A percentile compares a stretch with the other conserved stretches of the same genome.
These are phyloP conservation scores for Nicotiana tomentosiformis DNA, from an alignment of 257 asterid species.

Conservation along the genomic window DNA sequence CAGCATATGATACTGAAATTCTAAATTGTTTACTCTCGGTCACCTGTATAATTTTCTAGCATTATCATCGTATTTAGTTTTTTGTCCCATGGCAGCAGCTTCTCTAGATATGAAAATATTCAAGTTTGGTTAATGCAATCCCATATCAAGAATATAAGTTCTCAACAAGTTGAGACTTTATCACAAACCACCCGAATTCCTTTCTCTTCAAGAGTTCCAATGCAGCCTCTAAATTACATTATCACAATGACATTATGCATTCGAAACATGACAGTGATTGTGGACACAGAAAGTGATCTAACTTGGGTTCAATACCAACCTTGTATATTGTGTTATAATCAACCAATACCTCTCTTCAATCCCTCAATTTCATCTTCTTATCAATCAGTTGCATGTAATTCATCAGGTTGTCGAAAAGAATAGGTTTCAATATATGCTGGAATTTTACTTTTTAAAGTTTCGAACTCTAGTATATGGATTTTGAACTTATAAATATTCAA, in stretches of 20 bases:
- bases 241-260: slow-evolving; percentile 51
- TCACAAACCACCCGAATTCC: slow-evolving; percentile 47
- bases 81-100: too few species aligned
- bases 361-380: slow-evolving; percentile 56
- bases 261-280: slow-evolving; percentile 56
- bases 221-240: slow-evolving; percentile 78
- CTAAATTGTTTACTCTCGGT: too few species aligned
- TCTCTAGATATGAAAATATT: slow-evolving; percentile 18
- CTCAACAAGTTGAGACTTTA: slow-evolving; percentile 24
- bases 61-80: too few species aligned
- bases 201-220: slow-evolving; percentile 43
- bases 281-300: slow-evolving; percentile 82
- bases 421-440: too few species aligned
- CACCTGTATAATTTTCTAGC: too few species aligned
- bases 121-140: slow-evolving; percentile 59
- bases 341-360: slow-evolving; percentile 69
- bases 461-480: too few species aligned
- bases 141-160: slow-evolving; percentile 24
- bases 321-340: slow-evolving; percentile 58
- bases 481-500: too few species aligned
- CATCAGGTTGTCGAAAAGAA: slow-evolving; percentile 38
- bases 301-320: slow-evolving; percentile 96
- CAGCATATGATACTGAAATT: too few species aligned
- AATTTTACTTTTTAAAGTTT: too few species aligned
- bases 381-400: slow-evolving; percentile 45